A percentile compares a stretch with the other conserved stretches of the same genome.
These are phyloP conservation scores for Cupressus sempervirens DNA, from an alignment of 75 land plant genomes.

Conservation along the genomic window DNA sequence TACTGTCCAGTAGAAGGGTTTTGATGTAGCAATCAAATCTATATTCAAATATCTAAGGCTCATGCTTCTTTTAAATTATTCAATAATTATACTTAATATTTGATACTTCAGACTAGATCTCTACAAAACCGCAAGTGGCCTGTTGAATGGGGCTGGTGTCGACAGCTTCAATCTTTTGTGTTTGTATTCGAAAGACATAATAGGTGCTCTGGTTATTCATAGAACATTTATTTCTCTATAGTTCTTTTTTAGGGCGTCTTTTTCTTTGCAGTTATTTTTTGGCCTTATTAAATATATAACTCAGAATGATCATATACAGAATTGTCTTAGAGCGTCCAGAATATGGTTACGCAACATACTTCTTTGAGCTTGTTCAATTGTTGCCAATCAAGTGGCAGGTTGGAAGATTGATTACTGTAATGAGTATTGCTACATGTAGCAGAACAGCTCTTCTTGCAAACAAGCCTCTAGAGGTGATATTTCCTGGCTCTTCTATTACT, in stretches of 20 bases:
- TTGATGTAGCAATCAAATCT: background rate
- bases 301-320: background rate
- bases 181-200: conserved; percentile 87
- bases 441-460: conserved; percentile 71
- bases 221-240: background rate
- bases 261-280: background rate
- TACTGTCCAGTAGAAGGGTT: background rate
- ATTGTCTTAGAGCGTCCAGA: conserved; percentile 90
- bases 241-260: background rate
- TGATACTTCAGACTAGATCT: conserved; percentile 51
- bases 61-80: background rate
- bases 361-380: conserved; percentile 70
- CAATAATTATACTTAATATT: background rate
- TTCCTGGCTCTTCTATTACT: background rate
- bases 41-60: background rate
- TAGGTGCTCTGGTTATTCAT: conserved; percentile 37
- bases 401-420: conserved; percentile 59
- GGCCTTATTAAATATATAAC: background rate
- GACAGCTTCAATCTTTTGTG: conserved; percentile 75
- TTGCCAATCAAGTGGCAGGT: conserved; percentile 82
- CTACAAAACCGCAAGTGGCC: conserved; percentile 67
- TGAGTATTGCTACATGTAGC: conserved; percentile 68
- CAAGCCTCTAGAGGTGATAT: conserved; percentile 55
- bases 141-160: conserved; percentile 97
- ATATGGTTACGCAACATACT: conserved; percentile 93